Conservation (phyloP, 805 yeast species). For the Yamadazyma paraphyllophila region DNA sequence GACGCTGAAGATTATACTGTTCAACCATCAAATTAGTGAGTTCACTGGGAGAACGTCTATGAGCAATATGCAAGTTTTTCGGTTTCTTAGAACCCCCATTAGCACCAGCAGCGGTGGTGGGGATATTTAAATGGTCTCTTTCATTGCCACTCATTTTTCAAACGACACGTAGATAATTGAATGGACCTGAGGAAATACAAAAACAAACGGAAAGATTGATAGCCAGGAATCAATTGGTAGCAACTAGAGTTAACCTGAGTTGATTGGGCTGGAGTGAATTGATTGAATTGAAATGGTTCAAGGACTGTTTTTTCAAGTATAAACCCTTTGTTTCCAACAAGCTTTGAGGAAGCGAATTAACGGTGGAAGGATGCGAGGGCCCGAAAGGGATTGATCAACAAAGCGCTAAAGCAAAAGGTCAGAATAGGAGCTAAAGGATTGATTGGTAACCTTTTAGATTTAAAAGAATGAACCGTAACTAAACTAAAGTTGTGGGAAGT, state of each 20-base stretch:
- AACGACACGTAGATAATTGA: neutral
- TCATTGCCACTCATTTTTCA: constrained; percentile 4
- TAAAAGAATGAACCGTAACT: constrained; percentile 2
- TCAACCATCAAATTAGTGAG: constrained; percentile 91
- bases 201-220: neutral
- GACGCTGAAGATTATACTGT: constrained; percentile 85
- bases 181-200: neutral
- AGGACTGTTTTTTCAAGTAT: too few relatives aligned
- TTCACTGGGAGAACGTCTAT: constrained; percentile 93
- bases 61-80: constrained; percentile 79
- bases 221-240: too few relatives aligned
- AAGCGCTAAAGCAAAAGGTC: too few relatives aligned
- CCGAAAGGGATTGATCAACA: too few relatives aligned
- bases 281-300: too few relatives aligned
- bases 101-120: constrained; percentile 2
- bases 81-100: constrained; percentile 20
- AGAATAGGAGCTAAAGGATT: neutral
- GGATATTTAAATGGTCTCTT: constrained; percentile 9
- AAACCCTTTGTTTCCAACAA: too few relatives aligned
- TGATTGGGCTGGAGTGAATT: too few relatives aligned
- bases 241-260: too few relatives aligned
- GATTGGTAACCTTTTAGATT: neutral
- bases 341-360: too few relatives aligned
- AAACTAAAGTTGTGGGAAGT: constrained; percentile 4
- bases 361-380: too few relatives aligned